Base-by-base conservation (phyloP, 768 basidiomycete genomes). In the Mycena galericulata region DNA sequence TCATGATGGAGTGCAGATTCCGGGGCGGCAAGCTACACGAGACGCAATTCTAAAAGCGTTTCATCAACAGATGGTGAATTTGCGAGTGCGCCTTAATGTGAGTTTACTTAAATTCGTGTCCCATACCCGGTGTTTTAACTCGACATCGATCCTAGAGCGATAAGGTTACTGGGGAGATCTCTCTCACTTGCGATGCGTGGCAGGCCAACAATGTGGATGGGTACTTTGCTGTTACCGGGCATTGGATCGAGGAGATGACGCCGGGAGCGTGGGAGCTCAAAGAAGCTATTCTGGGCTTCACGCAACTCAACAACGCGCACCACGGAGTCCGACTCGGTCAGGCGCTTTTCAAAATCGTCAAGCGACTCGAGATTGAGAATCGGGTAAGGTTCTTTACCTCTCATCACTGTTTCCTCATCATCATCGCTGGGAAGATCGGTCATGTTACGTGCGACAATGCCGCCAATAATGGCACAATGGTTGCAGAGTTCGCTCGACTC, bases 111-210 rank as follows among this genome's bases (percentile, higher is more conserved):
- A 10, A 15, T 2, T 12, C 2, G 3, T 29, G 1, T 24, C 17
- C 10, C 11, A 11, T 27, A 9, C 47, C 15, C 24, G 18, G 5
- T 15, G 20, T 7, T 5, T 5, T 15, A 11, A 5, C 40, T n/a
- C 26, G 17, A 18, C 40, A n/a, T n/a, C n/a, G n/a, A n/a, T n/a
- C n/a, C n/a, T n/a, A 56, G 55, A 56, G 55, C 18, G 40, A 56
- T 20, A 26, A 41, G 9, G 73, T 76, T 0, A 57, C 27, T 9
- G 79, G 79, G 4, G 6, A 45, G 10, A 67, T 81, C 45, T 77
- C 71, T 38, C 27, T 79, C 18, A 84, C 82, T 10, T 80, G 80
- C 68, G 78, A 84, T 69, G 80, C 75, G 14, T 83, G 82, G 83
- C 80, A 81, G 55, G 82, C 82, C 1, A 57, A 30, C 4, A 82